A percentile compares a stretch with the other conserved stretches of the same genome.
These are phyloP conservation scores for Sclerotinia spermophila DNA, from an alignment of 2,329 filamentous ascomycete genomes.

Conservation along the genomic window DNA sequence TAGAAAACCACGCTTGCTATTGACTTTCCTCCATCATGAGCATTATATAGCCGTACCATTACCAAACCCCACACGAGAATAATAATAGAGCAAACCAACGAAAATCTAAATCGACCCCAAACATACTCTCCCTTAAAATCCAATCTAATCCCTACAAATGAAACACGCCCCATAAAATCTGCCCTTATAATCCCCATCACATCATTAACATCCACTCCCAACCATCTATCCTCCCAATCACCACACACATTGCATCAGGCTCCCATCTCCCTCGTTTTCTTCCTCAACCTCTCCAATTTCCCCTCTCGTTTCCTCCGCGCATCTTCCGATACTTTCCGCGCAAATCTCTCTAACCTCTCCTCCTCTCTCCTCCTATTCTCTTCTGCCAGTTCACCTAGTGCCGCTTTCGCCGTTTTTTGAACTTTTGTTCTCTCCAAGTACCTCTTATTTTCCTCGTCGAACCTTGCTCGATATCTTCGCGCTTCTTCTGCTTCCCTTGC, in stretches of 20 bases:
- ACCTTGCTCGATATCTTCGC: neutral
- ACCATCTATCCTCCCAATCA: neutral
- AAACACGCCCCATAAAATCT: neutral
- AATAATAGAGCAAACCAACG: neutral
- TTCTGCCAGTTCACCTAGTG: neutral
- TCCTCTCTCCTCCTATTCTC: neutral
- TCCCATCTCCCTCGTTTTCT: too few relatives aligned
- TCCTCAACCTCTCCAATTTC: neutral
- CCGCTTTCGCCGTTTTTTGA: neutral
- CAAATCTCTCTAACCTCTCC: neutral
- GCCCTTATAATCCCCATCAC: neutral
- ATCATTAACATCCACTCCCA: neutral
- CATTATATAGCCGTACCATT: neutral
- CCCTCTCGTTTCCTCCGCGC: too few relatives aligned
- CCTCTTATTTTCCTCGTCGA: neutral
- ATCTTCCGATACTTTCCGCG: neutral
- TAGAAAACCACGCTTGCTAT: neutral
- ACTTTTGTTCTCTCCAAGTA: neutral
- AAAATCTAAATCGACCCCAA: neutral
- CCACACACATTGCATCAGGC: too few relatives aligned
- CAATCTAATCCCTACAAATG: neutral
- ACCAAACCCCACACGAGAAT: neutral
- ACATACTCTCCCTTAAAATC: neutral
- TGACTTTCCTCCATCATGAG: neutral
- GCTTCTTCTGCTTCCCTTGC: neutral